Evolutionary conservation across 2,329 filamentous ascomycete genomes (phyloP), one percentile per base, ranked within the genome.

Genomic region (Paecilomyces variotii): DNA sequence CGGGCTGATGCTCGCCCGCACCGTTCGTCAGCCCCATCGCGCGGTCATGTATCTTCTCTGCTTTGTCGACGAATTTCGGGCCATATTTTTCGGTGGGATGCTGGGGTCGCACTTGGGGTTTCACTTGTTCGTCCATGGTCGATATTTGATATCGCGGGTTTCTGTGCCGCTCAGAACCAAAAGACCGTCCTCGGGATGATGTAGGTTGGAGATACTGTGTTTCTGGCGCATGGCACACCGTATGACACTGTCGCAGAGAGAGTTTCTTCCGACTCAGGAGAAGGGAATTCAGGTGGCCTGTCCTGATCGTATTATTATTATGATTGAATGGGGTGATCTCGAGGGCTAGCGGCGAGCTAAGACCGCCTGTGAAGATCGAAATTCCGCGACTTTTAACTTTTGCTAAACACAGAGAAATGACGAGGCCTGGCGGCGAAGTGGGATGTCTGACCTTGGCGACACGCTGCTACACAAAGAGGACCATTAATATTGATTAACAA

Each of bases 1-100:
- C 83, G 0, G 89, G 90, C 32, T 80, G 55, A 4, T 63, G 55
- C 19, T 28, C 53, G 54, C 55, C 57, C 19, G 53, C 27, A 50
- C 56, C 60, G 25, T 62, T 63, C 45, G 62, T 69, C 63, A 67
- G 66, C 19, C 62, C 64, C 50, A 69, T 58, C 28, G 65, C 67
- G 59, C 72, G 72, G 34, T 71, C 65, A 56, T 78, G 72, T 25
- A 76, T 60, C 56, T 73, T 70, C 57, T 76, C 72, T 19, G 74
- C 67, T 62, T 74, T 71, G 50, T 72, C 68, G 57, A 76, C 72
- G 10, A 77, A 56, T 61, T 75, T 77, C 4, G 72, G 69, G 32
- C 67, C 72, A 62, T 72, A 69, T 54, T 68, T 71, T 56, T 76
- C 73, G 56, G 67, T 63, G 45, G 66, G 54, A 60, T 66, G 65